phyloP scores from a whole-genome alignment of 768 basidiomycete species.

The Hysterangium stoloniferum region DNA sequence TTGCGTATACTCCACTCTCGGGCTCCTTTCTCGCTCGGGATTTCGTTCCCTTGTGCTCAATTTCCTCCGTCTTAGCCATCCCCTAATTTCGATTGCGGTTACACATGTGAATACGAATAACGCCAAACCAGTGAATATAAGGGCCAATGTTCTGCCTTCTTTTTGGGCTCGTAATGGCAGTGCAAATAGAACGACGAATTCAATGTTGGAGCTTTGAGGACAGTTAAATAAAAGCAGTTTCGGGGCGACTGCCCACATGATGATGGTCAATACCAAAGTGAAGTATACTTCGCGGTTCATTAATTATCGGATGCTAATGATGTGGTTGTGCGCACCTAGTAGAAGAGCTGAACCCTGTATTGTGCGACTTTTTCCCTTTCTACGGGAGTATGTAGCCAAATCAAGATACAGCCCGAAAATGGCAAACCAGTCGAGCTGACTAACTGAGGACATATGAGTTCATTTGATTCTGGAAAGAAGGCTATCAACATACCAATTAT shows the following conservation, averaged over 20 bases:
- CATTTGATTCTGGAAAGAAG: conserved; percentile 6
- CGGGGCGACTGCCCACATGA: conserved; percentile 24
- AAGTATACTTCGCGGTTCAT: conserved; percentile 27
- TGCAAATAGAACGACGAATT: conserved; percentile 29
- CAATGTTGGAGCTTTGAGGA: conserved; percentile 22
- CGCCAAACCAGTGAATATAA: conserved; percentile 27
- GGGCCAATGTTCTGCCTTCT: conserved; percentile 25
- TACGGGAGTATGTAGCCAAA: conserved; percentile 34
- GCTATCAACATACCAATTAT: conserved; percentile 34
- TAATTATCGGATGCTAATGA: conserved; percentile 33
- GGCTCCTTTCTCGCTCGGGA: conserved; percentile 17
- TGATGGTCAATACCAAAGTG: conserved; percentile 1
- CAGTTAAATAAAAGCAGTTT: conserved; percentile 25
- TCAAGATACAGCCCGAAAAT: conserved; percentile 37
- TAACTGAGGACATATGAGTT: neutral
- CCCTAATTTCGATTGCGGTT: conserved; percentile 28
- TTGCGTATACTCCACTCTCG: neutral
- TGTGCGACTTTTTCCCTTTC: conserved; percentile 27
- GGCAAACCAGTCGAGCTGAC: conserved; percentile 27
- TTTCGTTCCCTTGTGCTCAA: conserved; percentile 18
- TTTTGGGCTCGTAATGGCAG: conserved; percentile 25
- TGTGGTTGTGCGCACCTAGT: conserved; percentile 19
- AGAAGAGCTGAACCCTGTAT: conserved; percentile 33
- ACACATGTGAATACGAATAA: conserved; percentile 24
- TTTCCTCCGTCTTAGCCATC: conserved; percentile 17